Evolutionary conservation across 306 rosid genomes (phyloP).

Genomic region (Citrullus mucosospermus): DNA sequence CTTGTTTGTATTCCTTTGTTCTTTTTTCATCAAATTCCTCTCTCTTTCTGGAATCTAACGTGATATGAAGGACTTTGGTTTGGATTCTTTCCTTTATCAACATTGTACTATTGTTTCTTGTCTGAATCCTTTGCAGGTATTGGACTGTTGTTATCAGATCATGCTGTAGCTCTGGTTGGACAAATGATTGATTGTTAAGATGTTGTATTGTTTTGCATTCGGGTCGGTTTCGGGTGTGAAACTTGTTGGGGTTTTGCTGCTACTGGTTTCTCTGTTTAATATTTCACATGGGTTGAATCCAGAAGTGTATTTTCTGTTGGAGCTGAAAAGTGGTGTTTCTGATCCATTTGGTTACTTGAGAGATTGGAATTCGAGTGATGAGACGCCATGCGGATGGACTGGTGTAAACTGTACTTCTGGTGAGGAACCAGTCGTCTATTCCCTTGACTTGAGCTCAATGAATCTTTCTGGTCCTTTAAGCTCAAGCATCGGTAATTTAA

Average conservation of each 20-base stretch:
- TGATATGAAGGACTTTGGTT: neutral
- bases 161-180: conserved; percentile 4
- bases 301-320: conserved; percentile 57
- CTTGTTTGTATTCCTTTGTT: neutral
- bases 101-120: neutral
- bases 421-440: conserved; percentile 29
- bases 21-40: neutral
- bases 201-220: conserved; percentile 26
- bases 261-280: conserved; percentile 25
- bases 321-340: conserved; percentile 41
- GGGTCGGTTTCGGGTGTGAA: conserved; percentile 23
- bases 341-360: conserved; percentile 26
- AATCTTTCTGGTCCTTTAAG: conserved; percentile 57
- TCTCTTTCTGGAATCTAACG: neutral
- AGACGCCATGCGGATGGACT: conserved; percentile 71
- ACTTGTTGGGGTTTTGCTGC: conserved; percentile 26
- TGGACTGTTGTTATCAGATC: conserved; percentile 3
- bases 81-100: neutral
- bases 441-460: conserved; percentile 45
- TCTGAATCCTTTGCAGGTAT: conserved; percentile 26
- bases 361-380: conserved; percentile 54
- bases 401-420: conserved; percentile 54
- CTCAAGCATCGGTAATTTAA: conserved; percentile 42
- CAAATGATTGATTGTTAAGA: conserved; percentile 22
- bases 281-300: conserved; percentile 58